Base-by-base conservation (phyloP, 805 yeast genomes). In the Nakazawaea holstii region DNA sequence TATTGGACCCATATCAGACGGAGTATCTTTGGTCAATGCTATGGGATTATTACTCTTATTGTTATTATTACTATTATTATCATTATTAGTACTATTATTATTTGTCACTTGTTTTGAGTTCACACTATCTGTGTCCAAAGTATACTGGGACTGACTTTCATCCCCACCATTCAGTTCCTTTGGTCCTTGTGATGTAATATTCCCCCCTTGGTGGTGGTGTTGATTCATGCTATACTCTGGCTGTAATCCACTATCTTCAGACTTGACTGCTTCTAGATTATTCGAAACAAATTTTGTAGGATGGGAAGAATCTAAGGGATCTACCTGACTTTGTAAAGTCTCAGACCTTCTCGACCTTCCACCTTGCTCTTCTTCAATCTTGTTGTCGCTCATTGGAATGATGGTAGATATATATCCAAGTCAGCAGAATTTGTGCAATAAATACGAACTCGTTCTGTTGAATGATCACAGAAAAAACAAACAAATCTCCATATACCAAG, bases 301-400 rank as follows among this genome's bases (percentile, higher is more conserved):
- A 11, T n/a, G 9, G 6, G 42, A 39, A 8, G 42, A 39, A 31
- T 41, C 37, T 32, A 41, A 33, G 11, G 45, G 45, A 27, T 41
- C 45, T 8, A 41, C 32, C 29, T 24, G 31, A 15, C 45, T 41
- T 20, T 33, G 39, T 11, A 33, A 9, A 5, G 45, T 41, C 13
- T 10, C 33, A 10, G 42, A 39, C 11, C 42, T 24, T 10, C 4
- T 10, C 3, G 39, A 20, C 9, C 39, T 13, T 5, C 11, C n/a
- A 14, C 10, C 37, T 9, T 14, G 24, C 5, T 20, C 24, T 5
- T 5, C 24, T 20, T 20, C 24, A 20, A 5, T 3, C 24, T 20
- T 20, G 5, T 20, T 20, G 24, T 3, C 24, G 24, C 24, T 20
- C 24, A 20, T 20, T 20, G 24, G 24, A 5, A 20, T 20, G 24